Base-by-base conservation (phyloP, 2,329 filamentous ascomycete species). In the Fusarium graminum region DNA sequence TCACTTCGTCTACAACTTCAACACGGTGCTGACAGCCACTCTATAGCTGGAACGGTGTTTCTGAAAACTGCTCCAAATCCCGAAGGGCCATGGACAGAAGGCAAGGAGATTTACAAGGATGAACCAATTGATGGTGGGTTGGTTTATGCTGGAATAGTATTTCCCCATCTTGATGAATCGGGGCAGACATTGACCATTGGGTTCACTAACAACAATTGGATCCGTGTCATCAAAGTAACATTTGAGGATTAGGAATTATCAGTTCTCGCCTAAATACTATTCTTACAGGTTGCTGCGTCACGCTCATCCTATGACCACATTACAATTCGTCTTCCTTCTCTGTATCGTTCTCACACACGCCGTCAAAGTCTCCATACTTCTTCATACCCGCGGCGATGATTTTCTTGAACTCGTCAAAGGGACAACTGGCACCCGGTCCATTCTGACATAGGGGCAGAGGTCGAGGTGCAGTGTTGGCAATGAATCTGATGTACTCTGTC, bases 141-240 rank as follows among this genome's bases (percentile, higher is more conserved):
- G 22, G 77, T 77, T 3, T 80, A 80, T 42, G 78, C 78, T 3
- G 78, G 78, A 2, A 16, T 79, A 65, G 78, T 41, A 3, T 79
- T 80, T 38, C 78, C 79, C 1, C 78, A 80, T 41, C 59, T 80
- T 4, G 78, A 81, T 39, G 60, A 67, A 7, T 74, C 74, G 0
- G 78, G 78, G 0, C 68, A 68, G 63, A 80, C 77, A 0, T 41
- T 80, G 54, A 77, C 75, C 1, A 71, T 80, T 43, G 78, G 77
- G 0, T 81, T 74, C 34, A 81, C 77, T 2, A 81, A 80, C 53
- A 76, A 79, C 28, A 79, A 79, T 47, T 73, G 75, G 38, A 78
- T 78, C 9, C 74, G 80, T 50, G 69, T 80, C 1, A 72, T 80
- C 40, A 77, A 70, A 45, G 75, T 63, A 1, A 45, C 38, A 0